Percentiles rank a stretch among this genome's conserved stretches.
phyloP scores from a whole-genome alignment of 148 eudicot genomes.

The Mesembryanthemum crystallinum region DNA sequence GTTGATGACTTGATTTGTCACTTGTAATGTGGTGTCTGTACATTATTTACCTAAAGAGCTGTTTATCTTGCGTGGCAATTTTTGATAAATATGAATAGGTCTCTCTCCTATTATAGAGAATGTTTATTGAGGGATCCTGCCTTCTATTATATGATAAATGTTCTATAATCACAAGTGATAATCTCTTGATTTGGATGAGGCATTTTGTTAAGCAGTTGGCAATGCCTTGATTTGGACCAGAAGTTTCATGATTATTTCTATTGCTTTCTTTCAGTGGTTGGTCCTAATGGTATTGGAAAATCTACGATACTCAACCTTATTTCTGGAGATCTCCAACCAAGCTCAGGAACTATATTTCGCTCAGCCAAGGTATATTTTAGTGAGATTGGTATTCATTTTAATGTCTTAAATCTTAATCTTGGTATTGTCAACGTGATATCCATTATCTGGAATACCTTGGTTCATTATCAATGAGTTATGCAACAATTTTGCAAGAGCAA shows the following conservation, averaged over 20 bases:
- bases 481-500: not conserved
- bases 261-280: slow-evolving; percentile 72
- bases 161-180: not conserved
- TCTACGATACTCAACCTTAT: slow-evolving; percentile 95
- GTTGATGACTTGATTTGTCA: not conserved
- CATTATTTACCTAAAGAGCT: not conserved
- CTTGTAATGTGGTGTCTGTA: not conserved
- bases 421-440: not conserved
- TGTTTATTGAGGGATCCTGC: not conserved
- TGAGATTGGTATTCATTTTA: not conserved
- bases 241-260: not conserved
- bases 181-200: not conserved
- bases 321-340: slow-evolving; percentile 95
- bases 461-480: not conserved
- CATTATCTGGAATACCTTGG: not conserved
- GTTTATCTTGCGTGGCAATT: not conserved
- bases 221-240: slow-evolving; percentile 3
- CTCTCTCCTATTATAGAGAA: not conserved
- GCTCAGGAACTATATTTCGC: slow-evolving; percentile 96
- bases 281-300: slow-evolving; percentile 98
- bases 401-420: not conserved
- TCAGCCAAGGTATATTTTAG: slow-evolving; percentile 75
- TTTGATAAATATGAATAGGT: not conserved
- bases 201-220: not conserved
- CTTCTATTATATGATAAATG: not conserved